Percentiles rank a stretch among this genome's conserved stretches.
phyloP scores from a whole-genome alignment of 352 stramenopile species.

The Nothophytophthora sp. region DNA sequence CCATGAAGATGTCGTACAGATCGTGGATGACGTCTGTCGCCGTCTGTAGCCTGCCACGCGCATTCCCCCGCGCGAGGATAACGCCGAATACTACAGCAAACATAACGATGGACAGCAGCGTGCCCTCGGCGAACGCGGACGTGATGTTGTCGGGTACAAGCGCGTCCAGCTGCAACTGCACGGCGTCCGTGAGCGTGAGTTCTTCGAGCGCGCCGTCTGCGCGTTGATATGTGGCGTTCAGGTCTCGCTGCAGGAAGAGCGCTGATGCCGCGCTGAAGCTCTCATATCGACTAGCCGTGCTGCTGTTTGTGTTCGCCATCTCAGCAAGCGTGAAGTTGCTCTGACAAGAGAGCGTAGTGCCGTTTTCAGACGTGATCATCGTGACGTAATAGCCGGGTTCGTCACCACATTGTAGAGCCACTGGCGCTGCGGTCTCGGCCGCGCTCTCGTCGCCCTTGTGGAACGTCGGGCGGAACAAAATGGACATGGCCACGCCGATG shows the following conservation, averaged over 20 bases:
- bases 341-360: slow-evolving; percentile 17
- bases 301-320: slow-evolving; percentile 19
- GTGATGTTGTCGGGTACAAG: slow-evolving; percentile 51
- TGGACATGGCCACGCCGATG: slow-evolving; percentile 33
- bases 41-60: slow-evolving; percentile 8
- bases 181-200: slow-evolving; percentile 22
- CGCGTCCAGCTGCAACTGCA: slow-evolving; percentile 30
- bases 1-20: slow-evolving; percentile 44
- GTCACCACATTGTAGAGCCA: slow-evolving; percentile 26
- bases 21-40: slow-evolving; percentile 36
- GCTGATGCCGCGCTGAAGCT: slow-evolving; percentile 12
- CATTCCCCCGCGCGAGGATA: slow-evolving; percentile 19
- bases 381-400: slow-evolving; percentile 22
- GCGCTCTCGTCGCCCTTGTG: slow-evolving; percentile 12
- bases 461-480: slow-evolving; percentile 37
- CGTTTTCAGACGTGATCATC: slow-evolving; percentile 1
- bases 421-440: slow-evolving; percentile 5
- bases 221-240: slow-evolving; percentile 31
- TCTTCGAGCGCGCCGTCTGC: slow-evolving; percentile 4
- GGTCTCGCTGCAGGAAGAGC: slow-evolving; percentile 32
- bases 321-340: slow-evolving; percentile 3
- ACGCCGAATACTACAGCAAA: slow-evolving; percentile 48
- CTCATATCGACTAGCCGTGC: slow-evolving; percentile 24
- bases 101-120: slow-evolving; percentile 48
- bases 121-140: slow-evolving; percentile 29